Conservation (phyloP, 495 filamentous ascomycete genomes). For the Penicillium coprophilum region DNA sequence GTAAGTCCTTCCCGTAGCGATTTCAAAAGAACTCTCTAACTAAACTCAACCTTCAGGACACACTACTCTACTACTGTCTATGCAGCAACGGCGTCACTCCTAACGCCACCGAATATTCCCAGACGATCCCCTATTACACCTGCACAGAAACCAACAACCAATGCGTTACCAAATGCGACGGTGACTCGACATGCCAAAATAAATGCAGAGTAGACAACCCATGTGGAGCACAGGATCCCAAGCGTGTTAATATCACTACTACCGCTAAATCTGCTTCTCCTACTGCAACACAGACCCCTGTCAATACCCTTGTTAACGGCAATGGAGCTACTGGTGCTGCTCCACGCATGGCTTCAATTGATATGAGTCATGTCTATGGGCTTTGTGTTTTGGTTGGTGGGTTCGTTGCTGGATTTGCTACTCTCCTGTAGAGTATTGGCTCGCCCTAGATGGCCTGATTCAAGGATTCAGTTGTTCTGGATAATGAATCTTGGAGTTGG, state of each 20-base stretch:
- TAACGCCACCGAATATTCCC: slow-evolving; percentile 78
- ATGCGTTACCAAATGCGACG: slow-evolving; percentile 62
- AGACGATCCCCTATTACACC: slow-evolving; percentile 82
- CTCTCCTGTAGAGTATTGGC: slow-evolving; percentile 50
- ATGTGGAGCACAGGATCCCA: slow-evolving; percentile 76
- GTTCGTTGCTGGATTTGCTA: slow-evolving; percentile 63
- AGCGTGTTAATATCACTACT: slow-evolving; percentile 56
- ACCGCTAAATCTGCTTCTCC: slow-evolving; percentile 43
- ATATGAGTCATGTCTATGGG: slow-evolving; percentile 59
- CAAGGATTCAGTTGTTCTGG: background rate
- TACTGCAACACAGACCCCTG: slow-evolving; percentile 34
- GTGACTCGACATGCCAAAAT: slow-evolving; percentile 58
- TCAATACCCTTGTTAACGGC: slow-evolving; percentile 18
- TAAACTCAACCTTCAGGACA: slow-evolving; percentile 46
- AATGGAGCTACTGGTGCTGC: slow-evolving; percentile 21
- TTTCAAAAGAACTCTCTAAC: background rate
- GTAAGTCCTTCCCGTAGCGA: slow-evolving; percentile 48
- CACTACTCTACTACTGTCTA: slow-evolving; percentile 68
- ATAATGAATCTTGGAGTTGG: slow-evolving; percentile 6
- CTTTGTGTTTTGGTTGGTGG: slow-evolving; percentile 54
- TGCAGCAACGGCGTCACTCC: slow-evolving; percentile 71
- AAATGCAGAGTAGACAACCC: slow-evolving; percentile 69
- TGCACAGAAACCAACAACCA: slow-evolving; percentile 72
- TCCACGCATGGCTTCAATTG: slow-evolving; percentile 39
- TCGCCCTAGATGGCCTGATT: background rate